Evolutionary conservation across 1,284 basidiomycete genomes (phyloP).

Genomic region (Melanopsichium pennsylvanicum): DNA sequence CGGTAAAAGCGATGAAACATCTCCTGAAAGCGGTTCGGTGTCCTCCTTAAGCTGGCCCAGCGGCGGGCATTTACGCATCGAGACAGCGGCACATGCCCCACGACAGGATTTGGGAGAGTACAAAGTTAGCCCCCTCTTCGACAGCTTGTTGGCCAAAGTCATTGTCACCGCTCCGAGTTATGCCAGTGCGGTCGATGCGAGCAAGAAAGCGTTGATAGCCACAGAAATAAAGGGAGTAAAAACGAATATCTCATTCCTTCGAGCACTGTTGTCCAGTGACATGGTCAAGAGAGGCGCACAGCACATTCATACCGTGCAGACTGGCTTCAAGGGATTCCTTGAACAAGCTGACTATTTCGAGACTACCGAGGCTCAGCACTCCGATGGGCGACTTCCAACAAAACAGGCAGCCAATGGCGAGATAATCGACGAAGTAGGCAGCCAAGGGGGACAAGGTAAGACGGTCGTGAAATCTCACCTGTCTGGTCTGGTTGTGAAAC

Average conservation of each 20-base stretch:
- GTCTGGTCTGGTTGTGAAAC: constrained; percentile 21
- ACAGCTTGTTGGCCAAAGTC: constrained; percentile 52
- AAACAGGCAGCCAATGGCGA: no score
- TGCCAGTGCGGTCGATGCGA: constrained; percentile 7
- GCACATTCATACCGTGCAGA: constrained; percentile 30
- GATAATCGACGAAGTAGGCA: no score
- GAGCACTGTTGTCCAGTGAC: constrained; percentile 17
- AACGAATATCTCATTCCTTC: constrained; percentile 36
- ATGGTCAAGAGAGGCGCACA: constrained; percentile 10
- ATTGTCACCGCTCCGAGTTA: constrained; percentile 43
- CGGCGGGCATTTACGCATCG: constrained; percentile 39
- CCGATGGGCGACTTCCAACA: no score
- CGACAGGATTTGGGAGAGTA: constrained; percentile 13
- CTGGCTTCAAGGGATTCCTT: constrained; percentile 1
- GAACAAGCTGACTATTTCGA: background rate
- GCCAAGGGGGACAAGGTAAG: no score
- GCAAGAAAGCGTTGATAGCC: constrained; percentile 12
- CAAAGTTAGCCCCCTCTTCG: constrained; percentile 33
- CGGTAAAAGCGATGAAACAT: constrained; percentile 14
- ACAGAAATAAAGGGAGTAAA: constrained; percentile 22
- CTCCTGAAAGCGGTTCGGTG: constrained; percentile 24
- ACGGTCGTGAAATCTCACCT: constrained; percentile 19
- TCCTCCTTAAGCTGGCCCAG: constrained; percentile 20
- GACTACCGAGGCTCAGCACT: background rate
- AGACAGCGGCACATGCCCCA: constrained; percentile 45